phyloP scores from a whole-genome alignment of 192 early-diverging fungal genomes.

The Mortierella claussenii region DNA sequence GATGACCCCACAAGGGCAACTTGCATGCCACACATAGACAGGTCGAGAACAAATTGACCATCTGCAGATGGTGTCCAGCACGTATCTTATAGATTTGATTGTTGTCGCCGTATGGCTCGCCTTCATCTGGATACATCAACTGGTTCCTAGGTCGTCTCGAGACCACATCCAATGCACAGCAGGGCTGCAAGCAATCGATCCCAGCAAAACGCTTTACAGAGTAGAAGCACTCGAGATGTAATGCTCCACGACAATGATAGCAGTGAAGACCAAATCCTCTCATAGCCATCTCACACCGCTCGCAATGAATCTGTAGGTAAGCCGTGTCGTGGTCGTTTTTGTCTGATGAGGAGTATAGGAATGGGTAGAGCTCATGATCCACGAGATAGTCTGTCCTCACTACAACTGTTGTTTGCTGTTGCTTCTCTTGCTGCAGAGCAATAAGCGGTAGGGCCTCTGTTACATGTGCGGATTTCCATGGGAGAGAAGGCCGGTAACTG shows the following conservation, averaged over 20 bases:
- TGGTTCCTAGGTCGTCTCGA: slow-evolving; percentile 18
- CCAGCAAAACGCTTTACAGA: slow-evolving; percentile 36
- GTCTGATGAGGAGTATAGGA: slow-evolving; percentile 26
- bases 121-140: slow-evolving; percentile 23
- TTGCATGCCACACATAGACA: slow-evolving; percentile 61
- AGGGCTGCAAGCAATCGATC: slow-evolving; percentile 19
- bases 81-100: slow-evolving; percentile 17
- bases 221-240: slow-evolving; percentile 65
- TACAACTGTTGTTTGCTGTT: background rate
- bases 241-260: slow-evolving; percentile 59
- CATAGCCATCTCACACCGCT: slow-evolving; percentile 42
- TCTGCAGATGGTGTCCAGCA: slow-evolving; percentile 59
- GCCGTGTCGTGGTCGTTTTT: background rate
- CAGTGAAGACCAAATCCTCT: slow-evolving; percentile 62
- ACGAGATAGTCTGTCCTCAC: slow-evolving; percentile 18
- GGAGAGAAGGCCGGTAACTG: slow-evolving; percentile 15
- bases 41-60: slow-evolving; percentile 65
- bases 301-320: slow-evolving; percentile 3
- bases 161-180: slow-evolving; percentile 22
- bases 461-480: slow-evolving; percentile 1
- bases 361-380: slow-evolving; percentile 50
- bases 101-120: background rate
- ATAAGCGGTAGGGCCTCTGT: background rate
- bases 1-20: slow-evolving; percentile 65
- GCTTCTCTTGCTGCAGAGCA: too few species aligned